These are phyloP conservation scores for Pichia sporocuriosa DNA, from an alignment of 805 yeast species.

Conservation along the genomic window DNA sequence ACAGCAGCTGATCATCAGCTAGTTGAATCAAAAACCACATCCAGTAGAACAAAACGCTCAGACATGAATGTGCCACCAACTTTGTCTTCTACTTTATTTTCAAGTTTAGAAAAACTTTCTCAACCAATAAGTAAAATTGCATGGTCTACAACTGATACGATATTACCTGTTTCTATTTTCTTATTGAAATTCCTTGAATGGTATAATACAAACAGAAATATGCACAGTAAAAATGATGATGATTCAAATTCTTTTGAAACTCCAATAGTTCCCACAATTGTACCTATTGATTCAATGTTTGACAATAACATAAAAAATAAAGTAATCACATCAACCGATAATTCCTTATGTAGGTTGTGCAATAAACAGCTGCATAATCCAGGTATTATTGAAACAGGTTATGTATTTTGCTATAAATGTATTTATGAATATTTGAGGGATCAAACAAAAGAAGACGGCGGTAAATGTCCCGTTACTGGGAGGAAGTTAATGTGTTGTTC, in stretches of 20 bases:
- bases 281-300: slow-evolving; percentile 1
- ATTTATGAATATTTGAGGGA: slow-evolving; percentile 58
- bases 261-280: slow-evolving; percentile 7
- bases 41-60: not conserved
- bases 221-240: slow-evolving; percentile 43
- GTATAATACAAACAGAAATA: slow-evolving; percentile 81
- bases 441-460: slow-evolving; percentile 43
- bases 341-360: slow-evolving; percentile 61
- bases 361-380: slow-evolving; percentile 61
- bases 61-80: slow-evolving; percentile 7
- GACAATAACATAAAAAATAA: slow-evolving; percentile 13
- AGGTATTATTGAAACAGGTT: slow-evolving; percentile 86
- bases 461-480: slow-evolving; percentile 81
- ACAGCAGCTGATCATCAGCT: slow-evolving; percentile 43
- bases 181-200: slow-evolving; percentile 80
- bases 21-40: slow-evolving; percentile 23
- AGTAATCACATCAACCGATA: slow-evolving; percentile 25
- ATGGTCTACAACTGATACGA: slow-evolving; percentile 30
- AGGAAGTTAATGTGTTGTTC: slow-evolving; percentile 64
- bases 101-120: slow-evolving; percentile 2
- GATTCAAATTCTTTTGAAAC: slow-evolving; percentile 21
- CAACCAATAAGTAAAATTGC: slow-evolving; percentile 23
- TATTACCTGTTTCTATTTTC: slow-evolving; percentile 79
- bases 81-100: not conserved
- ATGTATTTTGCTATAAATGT: slow-evolving; percentile 84